Base-by-base conservation (phyloP, 805 yeast genomes). In the Metschnikowia chrysomelidarum region DNA sequence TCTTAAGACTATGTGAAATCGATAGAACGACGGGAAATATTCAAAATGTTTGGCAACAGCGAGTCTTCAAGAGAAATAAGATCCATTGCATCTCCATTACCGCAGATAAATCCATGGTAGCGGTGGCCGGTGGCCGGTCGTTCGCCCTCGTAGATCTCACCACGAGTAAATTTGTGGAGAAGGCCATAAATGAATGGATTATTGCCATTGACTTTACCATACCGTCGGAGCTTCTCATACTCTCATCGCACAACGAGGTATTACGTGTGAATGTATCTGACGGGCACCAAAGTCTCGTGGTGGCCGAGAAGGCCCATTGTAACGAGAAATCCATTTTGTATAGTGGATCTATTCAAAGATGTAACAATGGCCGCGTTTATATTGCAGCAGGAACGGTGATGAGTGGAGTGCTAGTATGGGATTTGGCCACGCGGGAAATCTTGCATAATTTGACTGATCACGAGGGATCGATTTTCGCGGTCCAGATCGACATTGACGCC, bases 311-410 rank as follows among this genome's bases (percentile, higher is more conserved):
- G 9, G 50, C 57, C 12, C 59, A 75, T 16, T 76, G 80, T 50
- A 72, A 73, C 13, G 94, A 87, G 59, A 80, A 83, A 46, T 84
- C 95, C 2, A 82, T 91, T 29, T 66, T 93, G 22, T 93, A 93
- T 55, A 86, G 96, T 5, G 98, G 98, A 0, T 71, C 86, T 2
- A 74, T 91, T 24, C 69, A 69, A 34, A 72, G 72, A 1, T 46
- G 74, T 12, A 39, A 57, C 3, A 54, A 58, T 9, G 67, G 62
- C 5, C 56, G 59, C 23, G 73, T 81, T 0, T 54, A 73, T 4
- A 69, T 87, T 10, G 87, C 87, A 18, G 89, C 96, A 0, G 98
- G 98, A 16, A 91, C 98, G 0, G 97, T 91, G 2, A 80, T 89
- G 80, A 81, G 82, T 30, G 96, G 97, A 10, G 80, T 87, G 2